phyloP scores from a whole-genome alignment of 805 yeast species.

The Wickerhamomyces subpelliculosus region DNA sequence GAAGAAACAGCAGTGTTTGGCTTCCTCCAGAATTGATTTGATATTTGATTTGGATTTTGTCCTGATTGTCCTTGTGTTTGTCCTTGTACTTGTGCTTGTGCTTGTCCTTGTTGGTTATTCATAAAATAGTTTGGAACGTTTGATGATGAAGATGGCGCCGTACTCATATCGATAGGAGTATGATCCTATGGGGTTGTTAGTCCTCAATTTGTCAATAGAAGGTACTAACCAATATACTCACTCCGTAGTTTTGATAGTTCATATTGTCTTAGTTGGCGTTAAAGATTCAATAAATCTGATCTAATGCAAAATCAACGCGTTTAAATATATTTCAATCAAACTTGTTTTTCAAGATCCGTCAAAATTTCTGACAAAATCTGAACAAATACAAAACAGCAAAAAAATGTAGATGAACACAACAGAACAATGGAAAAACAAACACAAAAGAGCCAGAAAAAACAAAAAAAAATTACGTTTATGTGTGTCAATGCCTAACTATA shows the following conservation, averaged over 20 bases:
- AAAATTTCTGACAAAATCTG: no score
- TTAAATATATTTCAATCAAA: neutral
- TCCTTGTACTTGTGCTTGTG: slow-evolving; percentile 1
- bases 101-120: neutral
- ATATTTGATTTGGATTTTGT: neutral
- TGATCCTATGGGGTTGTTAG: slow-evolving; percentile 5
- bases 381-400: no score
- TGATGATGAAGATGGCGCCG: slow-evolving; percentile 9
- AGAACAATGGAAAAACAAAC: no score
- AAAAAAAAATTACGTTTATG: no score
- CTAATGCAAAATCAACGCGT: neutral
- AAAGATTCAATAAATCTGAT: neutral
- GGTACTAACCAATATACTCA: neutral
- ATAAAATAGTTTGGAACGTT: neutral
- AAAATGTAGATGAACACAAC: no score
- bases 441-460: no score
- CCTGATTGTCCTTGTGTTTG: slow-evolving; percentile 2
- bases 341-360: no score
- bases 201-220: slow-evolving; percentile 1
- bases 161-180: slow-evolving; percentile 7
- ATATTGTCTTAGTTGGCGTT: neutral
- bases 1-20: neutral
- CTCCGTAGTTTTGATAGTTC: neutral
- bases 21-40: slow-evolving; percentile 2
- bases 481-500: no score